These are phyloP conservation scores for Brasilioporus rufonigricans DNA, from an alignment of 768 basidiomycete genomes.

Conservation along the genomic window DNA sequence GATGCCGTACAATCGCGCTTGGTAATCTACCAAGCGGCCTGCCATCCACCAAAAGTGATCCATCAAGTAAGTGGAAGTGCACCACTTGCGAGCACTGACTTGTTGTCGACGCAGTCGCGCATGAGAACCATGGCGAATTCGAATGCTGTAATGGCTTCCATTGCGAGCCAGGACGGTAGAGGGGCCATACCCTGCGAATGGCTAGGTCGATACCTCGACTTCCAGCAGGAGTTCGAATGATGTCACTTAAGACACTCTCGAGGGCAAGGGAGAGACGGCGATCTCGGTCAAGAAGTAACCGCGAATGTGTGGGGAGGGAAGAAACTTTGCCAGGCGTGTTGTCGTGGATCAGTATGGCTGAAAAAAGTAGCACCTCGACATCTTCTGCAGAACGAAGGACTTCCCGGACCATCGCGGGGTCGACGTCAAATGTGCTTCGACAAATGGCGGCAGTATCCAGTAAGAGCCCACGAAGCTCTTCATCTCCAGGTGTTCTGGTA, in stretches of 20 bases:
- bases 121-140: slow-evolving; percentile 24
- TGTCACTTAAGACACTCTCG: slow-evolving; percentile 5
- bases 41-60: slow-evolving; percentile 28
- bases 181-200: slow-evolving; percentile 18
- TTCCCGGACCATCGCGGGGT: background rate
- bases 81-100: slow-evolving; percentile 21
- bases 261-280: slow-evolving; percentile 28
- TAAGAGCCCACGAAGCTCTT: slow-evolving; percentile 23
- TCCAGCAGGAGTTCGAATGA: background rate
- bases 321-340: slow-evolving; percentile 15
- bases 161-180: slow-evolving; percentile 23
- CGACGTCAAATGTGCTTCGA: slow-evolving; percentile 34
- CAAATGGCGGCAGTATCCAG: slow-evolving; percentile 40
- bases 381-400: slow-evolving; percentile 22
- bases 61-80: slow-evolving; percentile 23
- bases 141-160: slow-evolving; percentile 16
- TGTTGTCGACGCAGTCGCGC: slow-evolving; percentile 9
- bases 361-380: slow-evolving; percentile 22
- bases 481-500: slow-evolving; percentile 7
- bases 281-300: slow-evolving; percentile 30
- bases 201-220: slow-evolving; percentile 20
- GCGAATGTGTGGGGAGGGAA: slow-evolving; percentile 3
- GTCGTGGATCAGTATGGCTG: slow-evolving; percentile 25
- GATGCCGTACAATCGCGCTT: slow-evolving; percentile 11
- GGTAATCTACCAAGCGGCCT: slow-evolving; percentile 27